A percentile compares a stretch with the other conserved stretches of the same genome.
Evolutionary conservation across 192 early-diverging fungal species (phyloP).

Genomic region (Backusella mclennaniae): DNA sequence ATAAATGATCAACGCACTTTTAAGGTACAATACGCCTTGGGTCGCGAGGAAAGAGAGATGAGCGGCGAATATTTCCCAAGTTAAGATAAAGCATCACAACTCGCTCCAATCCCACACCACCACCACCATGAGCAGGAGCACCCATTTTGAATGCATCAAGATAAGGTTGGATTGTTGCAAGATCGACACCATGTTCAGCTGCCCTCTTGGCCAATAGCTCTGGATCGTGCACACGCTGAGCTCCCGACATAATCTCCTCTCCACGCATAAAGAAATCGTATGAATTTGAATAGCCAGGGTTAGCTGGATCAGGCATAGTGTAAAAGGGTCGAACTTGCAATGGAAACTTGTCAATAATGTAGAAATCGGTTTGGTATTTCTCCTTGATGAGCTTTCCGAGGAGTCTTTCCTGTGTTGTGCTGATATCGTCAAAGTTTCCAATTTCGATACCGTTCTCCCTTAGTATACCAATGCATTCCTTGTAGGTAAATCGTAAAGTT

Average conservation of each 20-base stretch:
- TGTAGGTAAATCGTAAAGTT: constrained; percentile 81
- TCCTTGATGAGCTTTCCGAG: constrained; percentile 88
- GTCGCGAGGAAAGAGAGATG: constrained; percentile 95
- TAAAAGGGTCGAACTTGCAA: constrained; percentile 93
- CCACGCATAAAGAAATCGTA: constrained; percentile 99
- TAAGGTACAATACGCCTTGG: constrained; percentile 90
- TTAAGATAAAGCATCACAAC: constrained; percentile 98
- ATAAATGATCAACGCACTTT: constrained; percentile 5
- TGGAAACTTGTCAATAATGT: constrained; percentile 99
- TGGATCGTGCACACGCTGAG: constrained; percentile 98
- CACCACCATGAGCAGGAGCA: constrained; percentile 95
- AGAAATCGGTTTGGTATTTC: constrained; percentile 98
- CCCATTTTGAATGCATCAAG: constrained; percentile 95
- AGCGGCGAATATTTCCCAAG: constrained; percentile 90
- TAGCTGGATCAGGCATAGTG: constrained; percentile 95
- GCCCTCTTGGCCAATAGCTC: constrained; percentile 75
- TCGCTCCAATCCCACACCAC: constrained; percentile 94
- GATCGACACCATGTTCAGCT: constrained; percentile 72
- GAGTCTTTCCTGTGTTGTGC: constrained; percentile 79
- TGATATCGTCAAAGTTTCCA: constrained; percentile 91
- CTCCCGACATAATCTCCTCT: constrained; percentile 98
- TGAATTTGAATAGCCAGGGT: constrained; percentile 93
- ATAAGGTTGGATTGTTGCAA: constrained; percentile 83
- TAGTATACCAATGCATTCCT: constrained; percentile 87
- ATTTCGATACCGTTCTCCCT: constrained; percentile 85